Base-by-base conservation (phyloP, 1,284 basidiomycete genomes). In the Puccinia triticina region DNA sequence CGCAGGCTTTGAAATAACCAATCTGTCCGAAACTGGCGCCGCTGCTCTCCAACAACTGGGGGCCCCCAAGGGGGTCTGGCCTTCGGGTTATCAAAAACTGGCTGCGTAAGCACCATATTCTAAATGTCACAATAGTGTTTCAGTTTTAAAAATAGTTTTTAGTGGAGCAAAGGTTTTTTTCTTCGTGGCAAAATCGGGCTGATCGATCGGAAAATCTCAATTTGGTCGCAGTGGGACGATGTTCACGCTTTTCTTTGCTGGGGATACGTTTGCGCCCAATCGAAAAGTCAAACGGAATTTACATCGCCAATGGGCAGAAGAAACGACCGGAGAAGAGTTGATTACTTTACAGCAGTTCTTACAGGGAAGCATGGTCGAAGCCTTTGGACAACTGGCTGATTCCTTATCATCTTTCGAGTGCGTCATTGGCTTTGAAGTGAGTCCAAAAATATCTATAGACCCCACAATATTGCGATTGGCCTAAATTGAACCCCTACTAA, bases 361-460 rank as follows among this genome's bases (percentile, higher is more conserved):
- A 26, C 97, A 98, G 86, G 90, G 90, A 78, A 89, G 92, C 1
- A 97, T 94, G 87, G 88, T 98, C 71, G 90, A 91, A 83, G 93
- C 93, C 87, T 95, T 92, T 86, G 91, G 92, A 26, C 85, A 88
- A 73, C 88, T 99, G 0, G 93, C 90, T 0, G 89, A 90, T 75
- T 89, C 91, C 0, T 89, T 98, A 1, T 92, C 91, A 8, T 90
- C 91, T 82, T 87, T 96, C 50, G 91, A 93, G 16, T 92, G 91
- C 3, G 93, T 97, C 0, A 86, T 97, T 23, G 96, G 96, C 0
- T 96, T 98, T 83, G 93, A 98, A 90, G 85, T 87, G 37, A 46
- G 81, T 50, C 43, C 55, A 14, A 55, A 46, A 61, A 80, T 74
- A 26, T 46, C 7, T n/a, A 21, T 77, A 16, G 37, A n/a, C 29